Base-by-base conservation (phyloP, 352 stramenopile genomes). In the Pythium phragmiticola region DNA sequence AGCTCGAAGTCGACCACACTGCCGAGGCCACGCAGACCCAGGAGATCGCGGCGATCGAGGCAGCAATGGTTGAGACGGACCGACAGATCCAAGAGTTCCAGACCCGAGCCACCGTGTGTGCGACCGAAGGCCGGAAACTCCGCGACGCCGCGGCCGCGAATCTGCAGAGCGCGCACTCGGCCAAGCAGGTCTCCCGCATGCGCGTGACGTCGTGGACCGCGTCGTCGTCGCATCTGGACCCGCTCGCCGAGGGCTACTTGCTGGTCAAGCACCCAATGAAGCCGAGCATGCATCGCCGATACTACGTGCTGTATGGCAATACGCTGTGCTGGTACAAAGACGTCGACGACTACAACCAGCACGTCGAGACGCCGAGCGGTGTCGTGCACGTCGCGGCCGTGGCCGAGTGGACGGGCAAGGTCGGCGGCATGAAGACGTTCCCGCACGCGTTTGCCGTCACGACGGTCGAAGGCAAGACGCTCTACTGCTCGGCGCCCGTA, bases 301-400 rank as follows among this genome's bases (percentile, higher is more conserved):
- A 93, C 72, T 92, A 88, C 60, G 82, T 93, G 13, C 67, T 93
- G 16, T 85, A 76, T 11, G 84, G 84, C 16, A 92, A 88, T 56
- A 92, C 84, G 14, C 62, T 93, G 1, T 92, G 84, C 69, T 93
- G 84, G 82, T 93, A 90, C 67, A 77, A 85, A 26, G 77, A 89
- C 57, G 80, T 77, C 12, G 80, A 93, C 63, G 72, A 75, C 7
- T 93, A 79, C 54, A 74, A 72, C 2, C 58, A 68, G 33, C 70
- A 84, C 21, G 72, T 82, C 23, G 66, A 80, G 43, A 60, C 60
- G 9, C 84, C 84, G 0, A 84, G 68, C 8, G 84, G 82, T 1
- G 80, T 90, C 12, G 72, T 90, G 4, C 84, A 93, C 33, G 81
- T 92, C 7, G 69, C 77, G 0, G 77, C 80, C 3, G 76, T 91